These are phyloP conservation scores for Nicotiana obtusifolia DNA, from an alignment of 257 asterid genomes.

Conservation along the genomic window DNA sequence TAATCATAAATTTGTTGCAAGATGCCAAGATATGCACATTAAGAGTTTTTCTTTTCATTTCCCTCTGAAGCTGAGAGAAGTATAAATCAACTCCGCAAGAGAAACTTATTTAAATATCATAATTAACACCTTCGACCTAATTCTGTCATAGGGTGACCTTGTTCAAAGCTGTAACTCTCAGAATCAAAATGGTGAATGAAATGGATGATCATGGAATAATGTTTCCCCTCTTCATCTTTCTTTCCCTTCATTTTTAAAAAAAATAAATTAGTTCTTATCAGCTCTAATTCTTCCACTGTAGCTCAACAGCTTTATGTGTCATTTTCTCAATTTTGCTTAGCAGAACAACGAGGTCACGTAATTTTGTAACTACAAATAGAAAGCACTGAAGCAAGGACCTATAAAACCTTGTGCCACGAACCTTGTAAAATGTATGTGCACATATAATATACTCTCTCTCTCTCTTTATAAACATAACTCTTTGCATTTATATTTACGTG, in stretches of 20 bases:
- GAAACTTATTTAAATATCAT: background rate
- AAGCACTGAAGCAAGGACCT: background rate
- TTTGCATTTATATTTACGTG: background rate
- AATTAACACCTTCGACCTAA: background rate
- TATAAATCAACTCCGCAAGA: background rate
- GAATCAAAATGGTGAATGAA: background rate
- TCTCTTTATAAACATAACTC: background rate
- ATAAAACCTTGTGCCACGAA: background rate
- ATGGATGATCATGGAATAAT: conserved; percentile 4
- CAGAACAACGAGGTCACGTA: background rate
- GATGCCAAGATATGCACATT: background rate
- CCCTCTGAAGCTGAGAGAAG: background rate
- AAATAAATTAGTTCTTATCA: background rate
- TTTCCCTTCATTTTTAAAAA: background rate
- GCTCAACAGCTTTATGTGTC: background rate
- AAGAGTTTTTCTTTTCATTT: background rate
- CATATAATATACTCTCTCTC: background rate
- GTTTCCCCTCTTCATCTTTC: background rate
- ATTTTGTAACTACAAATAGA: background rate
- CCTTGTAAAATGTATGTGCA: background rate
- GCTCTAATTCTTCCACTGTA: background rate
- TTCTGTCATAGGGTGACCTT: too few species aligned
- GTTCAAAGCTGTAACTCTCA: background rate
- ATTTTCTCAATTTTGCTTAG: background rate
- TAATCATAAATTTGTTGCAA: background rate